Percentiles rank a stretch among this genome's conserved stretches.
These are phyloP conservation scores for Yarrowia sp. DNA, from an alignment of 805 yeast genomes.

Conservation along the genomic window DNA sequence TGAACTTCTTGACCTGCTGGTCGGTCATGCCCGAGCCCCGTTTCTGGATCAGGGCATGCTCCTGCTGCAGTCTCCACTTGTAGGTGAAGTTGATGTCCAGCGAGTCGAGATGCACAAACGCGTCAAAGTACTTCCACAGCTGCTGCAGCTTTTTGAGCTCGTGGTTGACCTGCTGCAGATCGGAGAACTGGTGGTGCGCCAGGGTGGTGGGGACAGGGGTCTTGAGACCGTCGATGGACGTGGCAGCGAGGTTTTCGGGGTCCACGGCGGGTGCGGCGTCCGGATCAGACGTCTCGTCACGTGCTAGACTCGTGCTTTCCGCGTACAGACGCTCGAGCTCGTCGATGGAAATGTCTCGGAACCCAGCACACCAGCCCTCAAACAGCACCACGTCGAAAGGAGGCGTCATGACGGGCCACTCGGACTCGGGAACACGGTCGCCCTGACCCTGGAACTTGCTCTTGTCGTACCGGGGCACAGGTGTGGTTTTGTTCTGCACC, in stretches of 20 bases:
- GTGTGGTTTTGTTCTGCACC: constrained; percentile 47
- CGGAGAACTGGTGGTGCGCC: constrained; percentile 47
- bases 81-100: constrained; percentile 67
- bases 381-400: constrained; percentile 72
- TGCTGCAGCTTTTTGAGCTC: constrained; percentile 59
- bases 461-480: constrained; percentile 80
- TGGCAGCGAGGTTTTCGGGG: constrained; percentile 24
- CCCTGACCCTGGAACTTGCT: constrained; percentile 76
- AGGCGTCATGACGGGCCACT: constrained; percentile 53
- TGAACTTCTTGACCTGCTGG: constrained; percentile 67
- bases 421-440: constrained; percentile 60
- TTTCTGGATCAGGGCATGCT: constrained; percentile 60
- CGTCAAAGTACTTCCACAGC: constrained; percentile 64
- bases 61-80: constrained; percentile 79
- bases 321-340: constrained; percentile 49
- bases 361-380: constrained; percentile 97
- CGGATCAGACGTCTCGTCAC: constrained; percentile 9
- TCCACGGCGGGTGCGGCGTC: constrained; percentile 7
- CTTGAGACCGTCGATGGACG: constrained; percentile 42
- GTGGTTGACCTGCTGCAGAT: constrained; percentile 57
- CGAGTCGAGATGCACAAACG: constrained; percentile 69
- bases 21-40: constrained; percentile 85
- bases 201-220: constrained; percentile 43
- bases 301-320: constrained; percentile 40
- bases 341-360: constrained; percentile 53